phyloP scores from a whole-genome alignment of 805 yeast genomes.

The Ogataea dorogensis region DNA sequence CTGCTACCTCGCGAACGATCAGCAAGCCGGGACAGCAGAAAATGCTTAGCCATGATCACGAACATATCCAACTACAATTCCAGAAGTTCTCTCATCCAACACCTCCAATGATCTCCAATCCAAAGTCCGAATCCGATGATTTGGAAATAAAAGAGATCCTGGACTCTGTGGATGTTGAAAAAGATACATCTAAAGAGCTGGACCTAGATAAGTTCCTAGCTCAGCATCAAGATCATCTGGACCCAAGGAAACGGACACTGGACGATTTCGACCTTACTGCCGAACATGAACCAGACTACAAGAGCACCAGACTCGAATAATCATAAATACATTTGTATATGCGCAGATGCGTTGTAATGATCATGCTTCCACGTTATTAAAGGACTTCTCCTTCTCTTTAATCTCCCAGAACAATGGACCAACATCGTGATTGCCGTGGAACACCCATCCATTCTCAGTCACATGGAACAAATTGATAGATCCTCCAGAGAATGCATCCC shows the following conservation, averaged over 20 bases:
- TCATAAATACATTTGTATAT: constrained; percentile 3
- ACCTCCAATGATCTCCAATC: constrained; percentile 13
- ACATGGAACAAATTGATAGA: constrained; percentile 91
- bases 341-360: constrained; percentile 7
- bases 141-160: constrained; percentile 24
- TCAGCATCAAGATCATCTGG: constrained; percentile 17
- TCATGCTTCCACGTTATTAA: constrained; percentile 69
- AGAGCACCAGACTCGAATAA: constrained; percentile 5
- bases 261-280: constrained; percentile 1
- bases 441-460: constrained; percentile 90
- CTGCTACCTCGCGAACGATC: constrained; percentile 2
- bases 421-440: constrained; percentile 93
- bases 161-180: constrained; percentile 22
- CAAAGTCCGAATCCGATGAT: constrained; percentile 12
- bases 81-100: constrained; percentile 22
- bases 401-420: constrained; percentile 90
- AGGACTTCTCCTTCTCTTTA: constrained; percentile 84
- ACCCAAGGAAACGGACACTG: constrained; percentile 5
- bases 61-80: constrained; percentile 15
- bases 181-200: constrained; percentile 12
- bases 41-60: constrained; percentile 3
- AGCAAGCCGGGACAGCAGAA: constrained; percentile 10
- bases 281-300: constrained; percentile 5
- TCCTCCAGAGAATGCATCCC: constrained; percentile 98
- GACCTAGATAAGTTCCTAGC: constrained; percentile 25